These are phyloP conservation scores for Protomyces inouyei DNA, from an alignment of 1,139 yeast species.

Conservation along the genomic window DNA sequence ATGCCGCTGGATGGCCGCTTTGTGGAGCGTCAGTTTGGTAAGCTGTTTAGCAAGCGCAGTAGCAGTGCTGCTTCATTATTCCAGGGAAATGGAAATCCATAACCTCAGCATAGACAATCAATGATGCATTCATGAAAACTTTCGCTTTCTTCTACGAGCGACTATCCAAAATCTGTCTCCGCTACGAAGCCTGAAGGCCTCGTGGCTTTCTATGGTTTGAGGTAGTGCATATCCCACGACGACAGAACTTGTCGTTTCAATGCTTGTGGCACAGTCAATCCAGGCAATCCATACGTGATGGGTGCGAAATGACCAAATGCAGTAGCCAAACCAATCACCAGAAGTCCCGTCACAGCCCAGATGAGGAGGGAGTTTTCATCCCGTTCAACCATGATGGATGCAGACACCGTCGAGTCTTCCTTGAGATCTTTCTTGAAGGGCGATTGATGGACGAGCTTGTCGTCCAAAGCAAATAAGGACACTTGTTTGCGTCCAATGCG, in stretches of 20 bases:
- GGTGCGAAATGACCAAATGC: constrained; percentile 77
- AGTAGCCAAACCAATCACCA: constrained; percentile 51
- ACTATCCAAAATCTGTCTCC: too few relatives aligned
- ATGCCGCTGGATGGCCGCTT: neutral
- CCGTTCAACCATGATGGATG: constrained; percentile 1
- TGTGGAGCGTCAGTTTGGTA: neutral
- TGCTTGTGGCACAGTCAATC: constrained; percentile 61
- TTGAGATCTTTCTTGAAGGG: neutral
- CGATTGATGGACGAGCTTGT: constrained; percentile 3
- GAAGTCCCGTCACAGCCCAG: constrained; percentile 35
- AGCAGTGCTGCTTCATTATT: neutral
- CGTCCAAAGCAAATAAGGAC: neutral
- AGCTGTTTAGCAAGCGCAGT: neutral
- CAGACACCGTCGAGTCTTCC: neutral
- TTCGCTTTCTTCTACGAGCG: too few relatives aligned
- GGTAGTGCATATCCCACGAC: constrained; percentile 67
- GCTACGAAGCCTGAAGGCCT: too few relatives aligned
- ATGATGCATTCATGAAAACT: too few relatives aligned
- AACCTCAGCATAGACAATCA: neutral
- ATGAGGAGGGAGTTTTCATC: constrained; percentile 10
- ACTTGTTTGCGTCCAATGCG: constrained; percentile 13
- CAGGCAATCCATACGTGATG: constrained; percentile 72
- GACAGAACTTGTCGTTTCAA: constrained; percentile 74
- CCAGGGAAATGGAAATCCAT: neutral
- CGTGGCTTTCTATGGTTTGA: constrained; percentile 48